Evolutionary conservation across 2,329 filamentous ascomycete genomes (phyloP).

Genomic region (Fusarium piperis): DNA sequence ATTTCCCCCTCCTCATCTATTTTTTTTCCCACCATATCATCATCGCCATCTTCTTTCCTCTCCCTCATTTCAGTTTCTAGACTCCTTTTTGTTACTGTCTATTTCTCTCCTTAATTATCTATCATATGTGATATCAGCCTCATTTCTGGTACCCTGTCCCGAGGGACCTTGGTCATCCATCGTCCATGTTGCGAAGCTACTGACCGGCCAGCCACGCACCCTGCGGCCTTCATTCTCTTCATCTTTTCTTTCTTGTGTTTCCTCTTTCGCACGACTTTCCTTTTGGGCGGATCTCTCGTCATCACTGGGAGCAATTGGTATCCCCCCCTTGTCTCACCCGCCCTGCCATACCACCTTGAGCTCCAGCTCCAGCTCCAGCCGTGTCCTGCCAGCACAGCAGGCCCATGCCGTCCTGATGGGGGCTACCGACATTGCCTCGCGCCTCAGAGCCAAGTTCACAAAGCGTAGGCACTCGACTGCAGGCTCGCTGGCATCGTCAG

Average conservation of each 20-base stretch:
- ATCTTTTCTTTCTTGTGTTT: neutral
- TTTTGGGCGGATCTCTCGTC: neutral
- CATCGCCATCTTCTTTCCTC: slow-evolving; percentile 3
- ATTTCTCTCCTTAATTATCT: slow-evolving; percentile 15
- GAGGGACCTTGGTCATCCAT: slow-evolving; percentile 26
- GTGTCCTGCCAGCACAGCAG: slow-evolving; percentile 22
- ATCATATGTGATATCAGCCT: slow-evolving; percentile 18
- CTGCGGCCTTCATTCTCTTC: slow-evolving; percentile 11
- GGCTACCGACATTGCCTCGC: slow-evolving; percentile 54
- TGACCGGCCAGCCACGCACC: slow-evolving; percentile 8
- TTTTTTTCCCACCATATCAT: slow-evolving; percentile 1
- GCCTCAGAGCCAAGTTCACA: slow-evolving; percentile 58
- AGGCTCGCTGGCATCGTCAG: slow-evolving; percentile 50
- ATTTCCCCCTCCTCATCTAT: slow-evolving; percentile 21
- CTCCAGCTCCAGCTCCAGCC: slow-evolving; percentile 13
- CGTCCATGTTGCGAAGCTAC: slow-evolving; percentile 31
- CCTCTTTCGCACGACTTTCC: neutral
- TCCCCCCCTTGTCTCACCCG: slow-evolving; percentile 23
- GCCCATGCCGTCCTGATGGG: slow-evolving; percentile 50
- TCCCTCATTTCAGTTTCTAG: slow-evolving; percentile 1
- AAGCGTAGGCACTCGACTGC: slow-evolving; percentile 53
- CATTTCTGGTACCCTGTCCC: slow-evolving; percentile 25
- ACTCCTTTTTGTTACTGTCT: neutral
- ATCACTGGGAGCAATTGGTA: neutral
- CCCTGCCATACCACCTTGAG: slow-evolving; percentile 8